phyloP scores from a whole-genome alignment of 1,284 basidiomycete species.

The Neonothopanus nambi region DNA sequence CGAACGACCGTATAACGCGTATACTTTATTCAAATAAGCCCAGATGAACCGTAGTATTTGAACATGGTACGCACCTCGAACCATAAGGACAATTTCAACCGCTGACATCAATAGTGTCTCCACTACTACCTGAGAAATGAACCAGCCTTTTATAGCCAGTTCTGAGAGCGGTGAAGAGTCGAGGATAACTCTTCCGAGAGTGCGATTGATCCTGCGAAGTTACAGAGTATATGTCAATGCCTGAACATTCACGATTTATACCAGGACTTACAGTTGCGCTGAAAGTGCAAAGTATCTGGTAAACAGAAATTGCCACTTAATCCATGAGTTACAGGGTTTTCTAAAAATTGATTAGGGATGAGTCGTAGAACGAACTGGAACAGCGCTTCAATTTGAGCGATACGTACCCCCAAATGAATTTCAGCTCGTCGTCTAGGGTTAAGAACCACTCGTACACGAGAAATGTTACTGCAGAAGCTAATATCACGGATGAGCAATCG shows the following conservation, averaged over 20 bases:
- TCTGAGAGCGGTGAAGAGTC: not conserved
- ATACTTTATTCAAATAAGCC: not conserved
- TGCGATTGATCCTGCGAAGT: not conserved
- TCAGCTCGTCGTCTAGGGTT: slow-evolving; percentile 5
- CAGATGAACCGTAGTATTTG: not conserved
- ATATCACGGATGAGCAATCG: not conserved
- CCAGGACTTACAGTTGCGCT: not conserved
- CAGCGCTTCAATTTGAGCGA: too few species aligned
- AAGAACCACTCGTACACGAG: slow-evolving; percentile 5
- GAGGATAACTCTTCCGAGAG: not conserved
- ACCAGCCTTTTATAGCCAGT: not conserved
- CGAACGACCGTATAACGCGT: not conserved
- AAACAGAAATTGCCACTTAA: slow-evolving; percentile 10
- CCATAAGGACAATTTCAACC: not conserved
- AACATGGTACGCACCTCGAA: not conserved
- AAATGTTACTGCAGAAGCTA: slow-evolving; percentile 1
- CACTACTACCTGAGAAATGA: not conserved
- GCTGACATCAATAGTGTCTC: not conserved
- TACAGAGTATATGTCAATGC: not conserved
- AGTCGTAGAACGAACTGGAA: too few species aligned
- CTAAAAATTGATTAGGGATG: not conserved
- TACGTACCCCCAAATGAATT: slow-evolving; percentile 6
- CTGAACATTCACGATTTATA: not conserved
- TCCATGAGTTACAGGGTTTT: slow-evolving; percentile 3
- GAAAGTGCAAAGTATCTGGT: slow-evolving; percentile 4